Evolutionary conservation across 805 yeast genomes (phyloP), one percentile per base, ranked within the genome.

Genomic region (Ogataea haglerorum): DNA sequence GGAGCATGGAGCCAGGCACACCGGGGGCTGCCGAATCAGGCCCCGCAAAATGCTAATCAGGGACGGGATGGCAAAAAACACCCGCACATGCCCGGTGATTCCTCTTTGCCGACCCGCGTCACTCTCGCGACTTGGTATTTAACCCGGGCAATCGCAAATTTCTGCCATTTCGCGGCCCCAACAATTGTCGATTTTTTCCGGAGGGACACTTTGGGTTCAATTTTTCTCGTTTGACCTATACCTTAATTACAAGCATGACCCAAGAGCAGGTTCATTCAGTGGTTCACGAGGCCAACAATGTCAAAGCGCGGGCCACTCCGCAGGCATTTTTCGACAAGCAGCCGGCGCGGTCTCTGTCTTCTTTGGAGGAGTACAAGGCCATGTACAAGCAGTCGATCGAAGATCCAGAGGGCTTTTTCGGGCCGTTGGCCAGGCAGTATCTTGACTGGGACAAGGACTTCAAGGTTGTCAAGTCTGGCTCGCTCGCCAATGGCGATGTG

Each of bases 391-490:
- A 85, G 70, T 85, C 95, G 18, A 78, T 90, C 49, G 71, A 77
- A 42, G 76, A 85, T 56, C 98, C 98, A 30, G 84, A 76, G 40
- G 73, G 66, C 25, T 90, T 91, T 63, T 90, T 85, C 63, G 90
- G 89, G 34, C 77, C 79, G 36, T 69, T 75, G 61, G 97, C 96
- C 36, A 74, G 72, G 43, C 77, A 82, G 56, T 72, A 78, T 42
- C 73, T 90, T 51, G 66, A 75, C 54, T 90, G 97, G 97, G 86
- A 82, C 60, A 77, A 72, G 45, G 88, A 80, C 38, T 90, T 86
- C 65, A 70, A 73, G 53, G 71, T 75, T 44, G 93, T 75, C 54
- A 74, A 55, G 53, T 54, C 68, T 29, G 95, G 93, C 26, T 72
- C 83, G 39, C 75, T 83, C 49, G 75, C 72, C 50, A 66, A 81